A percentile compares a stretch with the other conserved stretches of the same genome.
Conservation (phyloP, 164 flowering plant species). For the Brasenia schreberi region DNA sequence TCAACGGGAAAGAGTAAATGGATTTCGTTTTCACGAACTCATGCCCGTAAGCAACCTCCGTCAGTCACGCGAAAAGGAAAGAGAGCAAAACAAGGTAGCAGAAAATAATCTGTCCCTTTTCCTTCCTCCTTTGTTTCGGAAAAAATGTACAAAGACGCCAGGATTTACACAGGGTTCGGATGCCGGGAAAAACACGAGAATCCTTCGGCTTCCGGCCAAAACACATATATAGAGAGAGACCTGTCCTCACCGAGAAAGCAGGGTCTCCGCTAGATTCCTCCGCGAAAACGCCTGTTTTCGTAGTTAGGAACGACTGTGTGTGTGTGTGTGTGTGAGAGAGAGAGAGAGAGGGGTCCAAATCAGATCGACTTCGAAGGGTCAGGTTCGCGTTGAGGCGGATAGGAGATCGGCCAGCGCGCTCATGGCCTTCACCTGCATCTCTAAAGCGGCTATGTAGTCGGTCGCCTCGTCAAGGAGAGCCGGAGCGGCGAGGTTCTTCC, state of each 20-base stretch:
- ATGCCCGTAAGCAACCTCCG: neutral
- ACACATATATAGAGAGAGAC: neutral
- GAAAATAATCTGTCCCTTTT: neutral
- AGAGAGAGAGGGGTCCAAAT: neutral
- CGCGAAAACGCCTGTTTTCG: neutral
- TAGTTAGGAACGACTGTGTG: neutral
- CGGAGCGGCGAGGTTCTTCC: conserved; percentile 49
- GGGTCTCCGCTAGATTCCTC: neutral
- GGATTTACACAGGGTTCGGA: neutral
- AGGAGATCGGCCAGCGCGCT: conserved; percentile 34
- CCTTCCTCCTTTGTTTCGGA: neutral
- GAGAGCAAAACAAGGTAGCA: neutral
- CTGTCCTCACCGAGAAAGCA: neutral
- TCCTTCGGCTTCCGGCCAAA: neutral
- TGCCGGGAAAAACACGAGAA: neutral
- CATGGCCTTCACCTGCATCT: conserved; percentile 78
- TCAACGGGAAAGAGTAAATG: neutral
- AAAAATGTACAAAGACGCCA: neutral
- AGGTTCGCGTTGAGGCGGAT: conserved; percentile 10
- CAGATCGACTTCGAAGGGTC: neutral
- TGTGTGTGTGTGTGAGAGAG: neutral
- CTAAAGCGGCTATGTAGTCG: conserved; percentile 62
- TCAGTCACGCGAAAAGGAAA: neutral
- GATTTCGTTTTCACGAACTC: neutral
- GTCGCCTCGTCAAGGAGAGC: conserved; percentile 52